Percentiles rank a stretch among this genome's conserved stretches.
Conservation (phyloP, 192 early-diverging fungal species). For the Linnemannia zychae region DNA sequence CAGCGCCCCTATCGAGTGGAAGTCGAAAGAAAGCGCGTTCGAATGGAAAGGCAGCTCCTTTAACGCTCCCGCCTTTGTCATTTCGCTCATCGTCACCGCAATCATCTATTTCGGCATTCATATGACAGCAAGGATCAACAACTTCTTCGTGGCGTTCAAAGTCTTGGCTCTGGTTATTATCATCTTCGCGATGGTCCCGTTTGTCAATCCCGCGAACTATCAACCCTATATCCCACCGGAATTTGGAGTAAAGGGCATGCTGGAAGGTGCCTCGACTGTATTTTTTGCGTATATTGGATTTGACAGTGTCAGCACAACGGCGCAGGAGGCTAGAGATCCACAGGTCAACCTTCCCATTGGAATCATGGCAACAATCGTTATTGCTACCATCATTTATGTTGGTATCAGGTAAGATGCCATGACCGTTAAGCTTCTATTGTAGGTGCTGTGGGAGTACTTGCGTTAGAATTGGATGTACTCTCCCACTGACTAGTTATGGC, state of each 20-base stretch:
- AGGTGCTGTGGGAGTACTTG: background rate
- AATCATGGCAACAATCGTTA: conserved; percentile 81
- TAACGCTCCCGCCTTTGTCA: conserved; percentile 84
- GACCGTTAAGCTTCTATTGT: background rate
- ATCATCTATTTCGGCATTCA: conserved; percentile 80
- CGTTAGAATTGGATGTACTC: background rate
- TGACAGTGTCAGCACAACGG: conserved; percentile 88
- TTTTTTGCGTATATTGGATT: conserved; percentile 90
- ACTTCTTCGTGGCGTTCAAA: conserved; percentile 80
- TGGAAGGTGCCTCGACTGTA: conserved; percentile 83
- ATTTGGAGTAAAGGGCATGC: conserved; percentile 73
- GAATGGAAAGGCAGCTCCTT: conserved; percentile 64
- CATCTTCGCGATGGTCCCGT: conserved; percentile 81
- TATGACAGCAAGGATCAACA: conserved; percentile 82
- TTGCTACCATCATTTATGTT: conserved; percentile 85
- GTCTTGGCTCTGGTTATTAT: conserved; percentile 82
- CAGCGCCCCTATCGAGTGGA: conserved; percentile 77
- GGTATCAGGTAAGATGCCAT: conserved; percentile 59
- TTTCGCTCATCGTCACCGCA: conserved; percentile 72
- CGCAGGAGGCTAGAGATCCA: conserved; percentile 86
- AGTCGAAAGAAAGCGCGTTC: background rate
- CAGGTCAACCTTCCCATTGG: conserved; percentile 90
- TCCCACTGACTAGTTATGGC: background rate
- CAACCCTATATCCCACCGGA: conserved; percentile 81
- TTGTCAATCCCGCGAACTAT: conserved; percentile 80